These are phyloP conservation scores for Phyllosticta ampelicida DNA, from an alignment of 2,329 filamentous ascomycete genomes.

Conservation along the genomic window DNA sequence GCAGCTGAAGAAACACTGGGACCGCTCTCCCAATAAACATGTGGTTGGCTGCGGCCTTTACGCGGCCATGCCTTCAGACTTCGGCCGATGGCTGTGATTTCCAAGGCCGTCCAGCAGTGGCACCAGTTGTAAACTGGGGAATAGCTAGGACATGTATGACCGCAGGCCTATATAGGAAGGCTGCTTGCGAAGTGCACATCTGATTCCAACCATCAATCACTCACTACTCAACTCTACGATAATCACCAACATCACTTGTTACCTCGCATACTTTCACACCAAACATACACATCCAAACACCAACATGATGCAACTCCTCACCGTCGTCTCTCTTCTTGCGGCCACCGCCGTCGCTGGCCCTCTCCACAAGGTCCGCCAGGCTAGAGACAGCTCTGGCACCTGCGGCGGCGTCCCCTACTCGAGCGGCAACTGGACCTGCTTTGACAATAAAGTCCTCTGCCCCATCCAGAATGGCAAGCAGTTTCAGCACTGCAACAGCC, in stretches of 20 bases:
- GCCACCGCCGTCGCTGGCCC: not conserved
- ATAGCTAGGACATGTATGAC: not conserved
- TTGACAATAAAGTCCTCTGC: conserved; percentile 2
- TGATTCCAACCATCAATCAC: not conserved
- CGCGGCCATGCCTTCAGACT: not conserved
- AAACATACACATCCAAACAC: not conserved
- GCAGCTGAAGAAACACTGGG: not conserved
- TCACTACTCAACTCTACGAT: not conserved
- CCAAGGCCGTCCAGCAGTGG: not conserved
- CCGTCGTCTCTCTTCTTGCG: conserved; percentile 1
- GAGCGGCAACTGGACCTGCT: not conserved
- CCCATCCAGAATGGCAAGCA: conserved; percentile 2
- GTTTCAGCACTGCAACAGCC: not conserved
- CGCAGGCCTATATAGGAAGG: not conserved
- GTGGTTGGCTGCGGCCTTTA: not conserved
- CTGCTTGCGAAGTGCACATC: not conserved
- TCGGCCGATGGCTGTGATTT: not conserved
- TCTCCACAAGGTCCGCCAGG: not conserved
- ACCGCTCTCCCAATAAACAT: not conserved
- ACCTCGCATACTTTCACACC: not conserved
- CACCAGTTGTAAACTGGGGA: not conserved
- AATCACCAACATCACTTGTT: not conserved
- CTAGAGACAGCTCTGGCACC: not conserved
- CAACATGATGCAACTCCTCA: conserved; percentile 8
- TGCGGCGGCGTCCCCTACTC: conserved; percentile 3